Evolutionary conservation across 176 grass and related monocot species (phyloP).

Genomic region (Oryza rufipogon): DNA sequence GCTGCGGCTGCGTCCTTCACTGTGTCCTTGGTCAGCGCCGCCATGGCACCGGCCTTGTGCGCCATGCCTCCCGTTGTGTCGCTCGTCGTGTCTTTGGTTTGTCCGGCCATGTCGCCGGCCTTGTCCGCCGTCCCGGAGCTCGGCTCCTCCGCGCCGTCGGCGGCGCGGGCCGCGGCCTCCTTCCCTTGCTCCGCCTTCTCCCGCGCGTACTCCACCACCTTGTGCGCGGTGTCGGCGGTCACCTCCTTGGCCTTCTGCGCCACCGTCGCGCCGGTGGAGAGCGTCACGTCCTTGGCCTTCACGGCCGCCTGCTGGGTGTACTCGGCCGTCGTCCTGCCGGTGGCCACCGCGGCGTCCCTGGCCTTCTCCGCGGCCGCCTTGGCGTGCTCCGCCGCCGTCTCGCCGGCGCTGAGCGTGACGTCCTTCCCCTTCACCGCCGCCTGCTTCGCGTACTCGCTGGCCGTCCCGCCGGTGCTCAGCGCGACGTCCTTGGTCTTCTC

Average conservation of each 20-base stretch:
- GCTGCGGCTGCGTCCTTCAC: constrained; percentile 30
- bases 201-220: constrained; percentile 45
- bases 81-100: background rate
- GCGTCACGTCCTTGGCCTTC: constrained; percentile 61
- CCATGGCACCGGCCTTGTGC: background rate
- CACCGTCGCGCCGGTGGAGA: constrained; percentile 41
- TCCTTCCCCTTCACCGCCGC: constrained; percentile 59
- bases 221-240: constrained; percentile 39
- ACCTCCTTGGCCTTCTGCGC: constrained; percentile 58
- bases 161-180: constrained; percentile 36
- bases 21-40: constrained; percentile 11
- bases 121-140: constrained; percentile 22
- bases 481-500: constrained; percentile 53
- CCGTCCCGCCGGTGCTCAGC: constrained; percentile 18
- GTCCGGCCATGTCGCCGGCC: constrained; percentile 31
- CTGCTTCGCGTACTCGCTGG: constrained; percentile 50
- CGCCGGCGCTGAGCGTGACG: constrained; percentile 42
- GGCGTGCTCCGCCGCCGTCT: constrained; percentile 46
- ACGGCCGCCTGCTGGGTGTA: constrained; percentile 56
- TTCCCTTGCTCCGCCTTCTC: constrained; percentile 43
- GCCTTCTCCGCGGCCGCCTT: constrained; percentile 51
- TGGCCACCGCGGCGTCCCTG: constrained; percentile 49
- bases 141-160: constrained; percentile 41
- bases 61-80: constrained; percentile 24
- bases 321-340: constrained; percentile 40